phyloP scores from a whole-genome alignment of 2,329 filamentous ascomycete species.

The Claviceps lovelessii region DNA sequence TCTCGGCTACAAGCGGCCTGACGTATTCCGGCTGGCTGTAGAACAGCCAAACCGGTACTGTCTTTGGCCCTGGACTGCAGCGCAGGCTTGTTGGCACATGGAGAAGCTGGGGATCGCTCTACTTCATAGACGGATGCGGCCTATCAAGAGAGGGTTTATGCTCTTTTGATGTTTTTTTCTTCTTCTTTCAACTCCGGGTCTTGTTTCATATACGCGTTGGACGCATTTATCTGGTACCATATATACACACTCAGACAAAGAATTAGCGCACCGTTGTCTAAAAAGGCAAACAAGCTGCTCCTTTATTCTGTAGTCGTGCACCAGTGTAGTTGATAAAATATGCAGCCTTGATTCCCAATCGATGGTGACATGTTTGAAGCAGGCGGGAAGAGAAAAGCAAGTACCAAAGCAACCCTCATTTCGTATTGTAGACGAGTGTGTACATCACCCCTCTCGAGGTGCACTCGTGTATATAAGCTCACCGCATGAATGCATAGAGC shows the following conservation, averaged over 20 bases:
- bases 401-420: no score
- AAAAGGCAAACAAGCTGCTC: neutral
- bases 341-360: neutral
- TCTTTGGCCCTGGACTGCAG: constrained; percentile 10
- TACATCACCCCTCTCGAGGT: no score
- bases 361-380: no score
- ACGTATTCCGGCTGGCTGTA: constrained; percentile 5
- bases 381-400: no score
- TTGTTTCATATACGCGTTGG: neutral
- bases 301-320: neutral
- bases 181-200: neutral
- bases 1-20: constrained; percentile 8
- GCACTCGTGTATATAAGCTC: no score
- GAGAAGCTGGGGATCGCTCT: constrained; percentile 21
- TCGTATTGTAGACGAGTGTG: no score
- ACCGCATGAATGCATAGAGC: no score
- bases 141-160: neutral
- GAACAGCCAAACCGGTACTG: constrained; percentile 11
- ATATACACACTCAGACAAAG: neutral
- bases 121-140: neutral
- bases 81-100: constrained; percentile 8
- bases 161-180: neutral
- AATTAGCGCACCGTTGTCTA: neutral
- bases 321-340: neutral
- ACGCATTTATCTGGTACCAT: neutral